Evolutionary conservation across 2,329 filamentous ascomycete species (phyloP).

Genomic region (Rachicladosporium sp.): DNA sequence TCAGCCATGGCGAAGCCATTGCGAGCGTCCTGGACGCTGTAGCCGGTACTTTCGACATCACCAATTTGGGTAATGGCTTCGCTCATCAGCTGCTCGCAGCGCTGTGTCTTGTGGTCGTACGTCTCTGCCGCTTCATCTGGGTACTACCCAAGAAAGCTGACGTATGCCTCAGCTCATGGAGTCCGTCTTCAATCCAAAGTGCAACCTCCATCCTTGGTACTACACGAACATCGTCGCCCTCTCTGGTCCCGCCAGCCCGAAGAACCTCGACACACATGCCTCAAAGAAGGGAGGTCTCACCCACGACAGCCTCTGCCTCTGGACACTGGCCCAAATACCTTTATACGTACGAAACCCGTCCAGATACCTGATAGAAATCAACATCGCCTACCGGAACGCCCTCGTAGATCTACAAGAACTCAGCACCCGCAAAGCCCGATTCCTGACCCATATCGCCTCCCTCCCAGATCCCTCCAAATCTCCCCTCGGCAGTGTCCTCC

Average conservation of each 20-base stretch:
- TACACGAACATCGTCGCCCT: background rate
- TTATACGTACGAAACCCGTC: background rate
- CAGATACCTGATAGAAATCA: background rate
- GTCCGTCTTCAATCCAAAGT: conserved; percentile 1
- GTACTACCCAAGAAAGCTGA: too few species aligned
- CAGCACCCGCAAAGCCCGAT: background rate
- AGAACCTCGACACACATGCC: background rate
- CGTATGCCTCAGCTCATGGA: conserved; percentile 1
- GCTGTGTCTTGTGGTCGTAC: conserved; percentile 4
- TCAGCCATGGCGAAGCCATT: conserved; percentile 4
- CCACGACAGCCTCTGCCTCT: conserved; percentile 1
- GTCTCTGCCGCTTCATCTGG: background rate
- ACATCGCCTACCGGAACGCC: conserved; percentile 1
- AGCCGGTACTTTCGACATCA: conserved; percentile 1
- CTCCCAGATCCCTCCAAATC: too few species aligned
- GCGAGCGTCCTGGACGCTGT: conserved; percentile 3
- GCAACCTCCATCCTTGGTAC: conserved; percentile 4
- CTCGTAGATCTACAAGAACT: conserved; percentile 1
- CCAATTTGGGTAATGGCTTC: background rate
- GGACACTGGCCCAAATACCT: conserved; percentile 1
- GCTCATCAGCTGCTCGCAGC: conserved; percentile 3
- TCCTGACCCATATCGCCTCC: background rate
- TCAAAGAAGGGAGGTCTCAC: background rate
- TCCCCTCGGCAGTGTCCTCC: background rate
- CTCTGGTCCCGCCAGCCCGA: background rate